Conservation (phyloP, 306 rosid species). For the Alnus glutinosa region DNA sequence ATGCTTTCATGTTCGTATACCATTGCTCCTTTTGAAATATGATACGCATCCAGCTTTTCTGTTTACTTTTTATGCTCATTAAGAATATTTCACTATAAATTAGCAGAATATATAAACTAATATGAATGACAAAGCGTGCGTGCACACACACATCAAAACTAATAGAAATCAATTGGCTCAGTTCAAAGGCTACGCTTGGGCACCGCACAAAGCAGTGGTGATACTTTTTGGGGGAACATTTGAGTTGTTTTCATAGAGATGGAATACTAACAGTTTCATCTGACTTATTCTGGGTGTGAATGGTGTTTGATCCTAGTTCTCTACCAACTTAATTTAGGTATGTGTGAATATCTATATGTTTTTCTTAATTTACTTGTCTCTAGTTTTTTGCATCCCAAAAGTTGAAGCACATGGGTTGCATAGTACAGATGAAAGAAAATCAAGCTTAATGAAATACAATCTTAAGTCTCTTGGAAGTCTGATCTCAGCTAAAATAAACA, state of each 20-base stretch:
- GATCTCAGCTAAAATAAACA: not conserved
- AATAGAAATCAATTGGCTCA: not conserved
- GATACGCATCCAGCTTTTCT: not conserved
- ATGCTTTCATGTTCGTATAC: not conserved
- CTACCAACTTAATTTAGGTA: not conserved
- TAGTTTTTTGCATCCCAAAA: not conserved
- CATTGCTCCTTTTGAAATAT: not conserved
- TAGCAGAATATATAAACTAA: not conserved
- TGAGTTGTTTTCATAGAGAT: not conserved
- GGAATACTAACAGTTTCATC: not conserved
- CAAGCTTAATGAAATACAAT: not conserved
- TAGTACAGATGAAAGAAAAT: not conserved
- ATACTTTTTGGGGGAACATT: not conserved
- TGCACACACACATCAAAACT: not conserved
- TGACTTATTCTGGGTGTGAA: not conserved
- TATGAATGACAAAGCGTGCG: not conserved
- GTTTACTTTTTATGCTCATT: not conserved
- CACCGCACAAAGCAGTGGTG: not conserved
- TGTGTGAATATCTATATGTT: not conserved
- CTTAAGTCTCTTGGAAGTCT: not conserved
- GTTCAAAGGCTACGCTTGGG: not conserved
- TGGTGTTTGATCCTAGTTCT: not conserved
- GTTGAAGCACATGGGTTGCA: not conserved
- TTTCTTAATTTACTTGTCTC: not conserved
- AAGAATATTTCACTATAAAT: not conserved